A percentile compares a stretch with the other conserved stretches of the same genome.
phyloP scores from a whole-genome alignment of 306 rosid genomes.

The Cercis canadensis region DNA sequence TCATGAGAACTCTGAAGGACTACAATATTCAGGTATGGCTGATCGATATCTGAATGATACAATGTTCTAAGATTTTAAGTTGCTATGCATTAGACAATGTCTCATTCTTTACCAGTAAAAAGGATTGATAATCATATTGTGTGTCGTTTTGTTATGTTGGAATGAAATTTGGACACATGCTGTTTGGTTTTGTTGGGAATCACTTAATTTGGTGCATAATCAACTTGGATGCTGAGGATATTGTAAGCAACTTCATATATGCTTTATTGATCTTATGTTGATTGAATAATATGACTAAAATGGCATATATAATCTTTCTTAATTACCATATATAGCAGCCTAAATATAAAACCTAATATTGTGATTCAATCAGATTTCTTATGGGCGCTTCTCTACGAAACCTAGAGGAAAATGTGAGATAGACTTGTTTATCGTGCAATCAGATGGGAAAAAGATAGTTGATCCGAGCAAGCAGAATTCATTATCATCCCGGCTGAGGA shows the following conservation, averaged over 20 bases:
- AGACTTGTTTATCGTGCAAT: constrained; percentile 91
- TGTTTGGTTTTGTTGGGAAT: not conserved
- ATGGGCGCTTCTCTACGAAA: constrained; percentile 77
- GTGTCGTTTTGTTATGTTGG: no score
- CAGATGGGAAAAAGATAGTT: constrained; percentile 86
- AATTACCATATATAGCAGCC: constrained; percentile 22
- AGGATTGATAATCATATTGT: not conserved
- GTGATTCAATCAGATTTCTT: constrained; percentile 73
- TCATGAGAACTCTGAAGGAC: constrained; percentile 97
- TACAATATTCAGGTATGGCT: constrained; percentile 75
- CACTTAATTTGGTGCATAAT: not conserved
- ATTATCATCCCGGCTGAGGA: constrained; percentile 66
- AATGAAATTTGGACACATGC: no score
- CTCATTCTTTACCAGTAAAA: not conserved
- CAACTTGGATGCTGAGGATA: not conserved
- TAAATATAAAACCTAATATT: constrained; percentile 35
- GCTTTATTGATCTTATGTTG: not conserved
- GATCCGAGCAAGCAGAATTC: constrained; percentile 80
- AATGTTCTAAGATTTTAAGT: constrained; percentile 13
- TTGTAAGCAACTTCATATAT: not conserved
- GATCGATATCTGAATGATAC: constrained; percentile 8
- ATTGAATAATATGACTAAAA: not conserved
- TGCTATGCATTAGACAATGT: constrained; percentile 22
- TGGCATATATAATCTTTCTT: not conserved
- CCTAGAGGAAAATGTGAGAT: constrained; percentile 73